Percentiles rank a stretch among this genome's conserved stretches.
These are phyloP conservation scores for Plenodomus biglobosus DNA, from an alignment of 2,329 filamentous ascomycete species.

Conservation along the genomic window DNA sequence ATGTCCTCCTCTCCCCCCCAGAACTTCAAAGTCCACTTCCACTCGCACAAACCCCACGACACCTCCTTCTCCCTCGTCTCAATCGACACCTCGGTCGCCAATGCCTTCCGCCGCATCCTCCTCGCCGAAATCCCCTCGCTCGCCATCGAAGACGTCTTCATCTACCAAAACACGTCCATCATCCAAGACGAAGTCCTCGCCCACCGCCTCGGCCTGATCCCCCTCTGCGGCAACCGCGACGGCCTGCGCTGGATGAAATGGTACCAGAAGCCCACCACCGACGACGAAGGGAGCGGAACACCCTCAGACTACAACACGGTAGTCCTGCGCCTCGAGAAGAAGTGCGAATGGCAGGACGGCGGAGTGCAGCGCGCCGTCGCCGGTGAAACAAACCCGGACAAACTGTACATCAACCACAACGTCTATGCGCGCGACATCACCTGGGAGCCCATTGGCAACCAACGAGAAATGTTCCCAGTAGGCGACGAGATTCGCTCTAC, in stretches of 20 bases:
- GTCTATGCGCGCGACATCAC: conserved; percentile 60
- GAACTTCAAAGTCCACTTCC: conserved; percentile 74
- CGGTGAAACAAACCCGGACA: conserved; percentile 76
- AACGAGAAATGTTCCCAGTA: conserved; percentile 33
- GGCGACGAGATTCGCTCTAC: conserved; percentile 72
- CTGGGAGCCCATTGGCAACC: conserved; percentile 72
- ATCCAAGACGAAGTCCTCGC: conserved; percentile 97
- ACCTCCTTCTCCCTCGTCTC: conserved; percentile 89
- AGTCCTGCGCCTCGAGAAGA: conserved; percentile 72
- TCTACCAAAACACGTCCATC: conserved; percentile 95
- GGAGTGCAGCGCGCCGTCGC: conserved; percentile 59
- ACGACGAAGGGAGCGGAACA: conserved; percentile 42
- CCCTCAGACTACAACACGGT: conserved; percentile 84
- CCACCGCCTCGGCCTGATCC: conserved; percentile 85
- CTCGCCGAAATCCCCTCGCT: conserved; percentile 92
- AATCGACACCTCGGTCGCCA: conserved; percentile 88
- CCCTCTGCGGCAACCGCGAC: conserved; percentile 75
- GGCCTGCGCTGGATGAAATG: conserved; percentile 82
- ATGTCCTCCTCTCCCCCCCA: too few species aligned
- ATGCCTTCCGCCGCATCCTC: conserved; percentile 95
- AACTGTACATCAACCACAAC: conserved; percentile 83
- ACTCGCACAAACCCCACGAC: conserved; percentile 76
- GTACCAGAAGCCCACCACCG: conserved; percentile 68
- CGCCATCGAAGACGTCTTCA: conserved; percentile 90
- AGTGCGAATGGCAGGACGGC: conserved; percentile 77